Conservation (phyloP, 352 stramenopile species). For the Phytophthora brassicae region DNA sequence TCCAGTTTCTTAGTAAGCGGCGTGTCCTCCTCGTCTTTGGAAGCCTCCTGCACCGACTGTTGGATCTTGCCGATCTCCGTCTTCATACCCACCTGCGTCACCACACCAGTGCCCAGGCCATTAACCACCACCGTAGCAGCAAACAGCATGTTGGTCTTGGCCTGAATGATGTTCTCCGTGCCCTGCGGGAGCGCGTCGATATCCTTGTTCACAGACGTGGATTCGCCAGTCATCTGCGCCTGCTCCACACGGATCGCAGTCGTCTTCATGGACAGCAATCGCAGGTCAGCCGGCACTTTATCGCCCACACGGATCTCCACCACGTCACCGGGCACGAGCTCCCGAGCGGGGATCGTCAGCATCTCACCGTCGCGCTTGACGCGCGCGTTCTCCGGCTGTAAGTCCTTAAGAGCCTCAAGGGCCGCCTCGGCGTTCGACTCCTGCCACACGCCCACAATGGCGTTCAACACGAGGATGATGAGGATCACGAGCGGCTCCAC, state of each 20-base stretch:
- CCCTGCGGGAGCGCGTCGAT: slow-evolving; percentile 69
- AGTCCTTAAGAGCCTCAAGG: slow-evolving; percentile 94
- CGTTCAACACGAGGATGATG: slow-evolving; percentile 96
- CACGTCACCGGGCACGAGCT: slow-evolving; percentile 97
- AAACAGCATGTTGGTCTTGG: slow-evolving; percentile 97
- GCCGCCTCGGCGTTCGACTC: slow-evolving; percentile 92
- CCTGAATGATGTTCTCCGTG: slow-evolving; percentile 87
- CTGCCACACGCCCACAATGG: slow-evolving; percentile 96
- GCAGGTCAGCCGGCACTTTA: slow-evolving; percentile 96
- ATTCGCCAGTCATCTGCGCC: slow-evolving; percentile 97
- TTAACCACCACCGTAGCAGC: slow-evolving; percentile 97
- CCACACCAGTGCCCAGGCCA: slow-evolving; percentile 92
- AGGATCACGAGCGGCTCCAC: slow-evolving; percentile 98
- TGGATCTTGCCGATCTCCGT: slow-evolving; percentile 99
- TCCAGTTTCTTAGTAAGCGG: slow-evolving; percentile 98
- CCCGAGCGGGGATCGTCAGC: slow-evolving; percentile 79
- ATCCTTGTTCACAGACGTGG: slow-evolving; percentile 91
- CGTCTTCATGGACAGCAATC: slow-evolving; percentile 95
- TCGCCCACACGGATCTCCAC: slow-evolving; percentile 96
- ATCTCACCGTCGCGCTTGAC: slow-evolving; percentile 87
- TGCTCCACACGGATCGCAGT: slow-evolving; percentile 95
- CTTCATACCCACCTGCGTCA: slow-evolving; percentile 96
- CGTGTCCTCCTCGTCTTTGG: slow-evolving; percentile 94
- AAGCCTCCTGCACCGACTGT: slow-evolving; percentile 90
- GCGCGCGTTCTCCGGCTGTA: slow-evolving; percentile 93